phyloP scores from a whole-genome alignment of 768 basidiomycete species.

The Tulasnella sp. region DNA sequence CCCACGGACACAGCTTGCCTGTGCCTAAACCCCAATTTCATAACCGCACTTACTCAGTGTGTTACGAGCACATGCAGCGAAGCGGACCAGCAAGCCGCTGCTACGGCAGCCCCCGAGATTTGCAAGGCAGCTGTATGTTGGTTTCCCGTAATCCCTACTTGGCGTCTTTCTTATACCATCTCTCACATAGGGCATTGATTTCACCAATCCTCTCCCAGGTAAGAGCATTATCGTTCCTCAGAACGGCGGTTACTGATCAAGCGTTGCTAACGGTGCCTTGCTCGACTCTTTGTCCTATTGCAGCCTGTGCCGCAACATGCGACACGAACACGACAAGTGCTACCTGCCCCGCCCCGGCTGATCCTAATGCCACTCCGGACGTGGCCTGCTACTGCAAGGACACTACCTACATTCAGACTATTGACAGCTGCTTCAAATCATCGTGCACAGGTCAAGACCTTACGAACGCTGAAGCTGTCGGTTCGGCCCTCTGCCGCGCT shows the following conservation, averaged over 20 bases:
- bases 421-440: not conserved
- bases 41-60: not conserved
- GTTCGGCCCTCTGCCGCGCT: not conserved
- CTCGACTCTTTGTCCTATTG: not conserved
- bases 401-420: not conserved
- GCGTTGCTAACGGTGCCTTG: not conserved
- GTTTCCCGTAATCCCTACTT: too few relatives aligned
- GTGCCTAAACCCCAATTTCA: not conserved
- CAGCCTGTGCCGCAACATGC: conserved; percentile 16
- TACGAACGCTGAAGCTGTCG: not conserved
- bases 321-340: conserved; percentile 35
- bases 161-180: not conserved
- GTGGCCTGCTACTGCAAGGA: conserved; percentile 56
- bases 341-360: conserved; percentile 47
- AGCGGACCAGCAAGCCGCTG: not conserved
- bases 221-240: not conserved
- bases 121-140: not conserved
- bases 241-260: not conserved
- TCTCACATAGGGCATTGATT: not conserved
- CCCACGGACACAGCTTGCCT: not conserved
- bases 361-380: conserved; percentile 43
- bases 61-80: not conserved
- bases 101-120: not conserved
- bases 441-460: not conserved
- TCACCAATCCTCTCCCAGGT: not conserved